Percentiles rank a stretch among this genome's conserved stretches.
phyloP scores from a whole-genome alignment of 2,329 filamentous ascomycete genomes.

The Ascomycota sp. region DNA sequence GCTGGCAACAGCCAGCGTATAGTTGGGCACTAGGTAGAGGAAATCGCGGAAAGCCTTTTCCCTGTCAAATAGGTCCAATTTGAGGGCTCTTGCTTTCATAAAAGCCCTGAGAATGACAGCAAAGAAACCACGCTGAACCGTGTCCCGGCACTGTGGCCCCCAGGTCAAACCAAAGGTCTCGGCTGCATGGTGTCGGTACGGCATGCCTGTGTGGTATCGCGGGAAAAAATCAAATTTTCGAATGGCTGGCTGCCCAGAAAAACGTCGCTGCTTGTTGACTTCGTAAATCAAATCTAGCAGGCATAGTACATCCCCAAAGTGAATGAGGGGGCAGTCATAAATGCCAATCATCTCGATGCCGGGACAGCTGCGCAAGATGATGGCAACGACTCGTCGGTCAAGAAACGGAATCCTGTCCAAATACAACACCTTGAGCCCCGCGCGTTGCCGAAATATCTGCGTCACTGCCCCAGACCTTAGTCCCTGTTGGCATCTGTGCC shows the following conservation, averaged over 20 bases:
- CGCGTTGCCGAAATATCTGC: constrained; percentile 4
- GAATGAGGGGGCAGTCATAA: constrained; percentile 16
- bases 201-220: constrained; percentile 10
- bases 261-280: constrained; percentile 9
- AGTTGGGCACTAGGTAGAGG: constrained; percentile 10
- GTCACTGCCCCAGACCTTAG: constrained; percentile 9
- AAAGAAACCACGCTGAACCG: constrained; percentile 14
- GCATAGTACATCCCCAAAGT: constrained; percentile 14
- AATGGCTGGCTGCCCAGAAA: constrained; percentile 4
- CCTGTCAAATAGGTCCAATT: constrained; percentile 10
- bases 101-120: constrained; percentile 13
- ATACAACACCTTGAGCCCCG: constrained; percentile 8
- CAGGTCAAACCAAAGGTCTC: constrained; percentile 12
- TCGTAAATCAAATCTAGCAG: constrained; percentile 16
- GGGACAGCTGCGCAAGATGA: constrained; percentile 14
- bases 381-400: constrained; percentile 13
- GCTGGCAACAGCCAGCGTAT: constrained; percentile 8
- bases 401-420: constrained; percentile 11
- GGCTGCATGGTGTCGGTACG: constrained; percentile 2
- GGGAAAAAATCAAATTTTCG: constrained; percentile 15
- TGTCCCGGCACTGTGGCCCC: constrained; percentile 6
- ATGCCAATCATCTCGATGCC: constrained; percentile 13
- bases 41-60: constrained; percentile 11
- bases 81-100: constrained; percentile 12
- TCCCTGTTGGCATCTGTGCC: too few relatives aligned